Evolutionary conservation across 345 rosid genomes (phyloP), one percentile per base, ranked within the genome.

Genomic region (Lepidium africanum): DNA sequence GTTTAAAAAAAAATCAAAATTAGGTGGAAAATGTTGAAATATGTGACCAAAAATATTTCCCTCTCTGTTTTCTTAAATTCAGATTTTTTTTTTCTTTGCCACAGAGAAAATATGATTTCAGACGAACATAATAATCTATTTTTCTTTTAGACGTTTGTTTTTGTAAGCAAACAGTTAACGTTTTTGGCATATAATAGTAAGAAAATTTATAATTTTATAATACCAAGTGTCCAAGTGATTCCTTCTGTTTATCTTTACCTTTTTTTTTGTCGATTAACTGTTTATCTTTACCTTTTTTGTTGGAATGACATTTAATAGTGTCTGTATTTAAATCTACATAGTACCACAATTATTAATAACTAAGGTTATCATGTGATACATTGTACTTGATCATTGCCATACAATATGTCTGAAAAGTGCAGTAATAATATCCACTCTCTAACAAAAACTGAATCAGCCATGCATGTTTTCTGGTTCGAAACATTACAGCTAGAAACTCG

Each of bases 241-340:
- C 58, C 70, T 63, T 72, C 33, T 55, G 25, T 72, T 63, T 46
- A 63, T 25, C 43, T 72, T 71, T 57, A 27, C 2, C 32, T 27
- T 27, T 27, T 27, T 25, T 27, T 4, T 27, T 27, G 32, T 27
- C 32, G 32, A 27, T 27, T 6, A 27, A 27, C 33, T 55, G 17
- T 72, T 63, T 37, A 54, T 25, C 43, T 72, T 71, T 57, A 27
- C 32, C 32, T 27, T 50, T 72, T 65, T 32, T 64, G 46, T 48
- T 63, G 37, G 60, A 57, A 57, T 33, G 65, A 43, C 71, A 64
- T 65, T 30, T 58, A 33, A 73, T 49, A 57, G 70, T 56, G 58
- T 56, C 42, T 37, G 36, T 45, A 71, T 53, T 53, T 53, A 63
- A 62, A 61, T 61, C 14, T 52, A 43, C 54, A 58, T 36, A 23